Evolutionary conservation across 805 yeast species (phyloP), one percentile per base, ranked within the genome.

Genomic region (Kodamaea hsintzibuensis): DNA sequence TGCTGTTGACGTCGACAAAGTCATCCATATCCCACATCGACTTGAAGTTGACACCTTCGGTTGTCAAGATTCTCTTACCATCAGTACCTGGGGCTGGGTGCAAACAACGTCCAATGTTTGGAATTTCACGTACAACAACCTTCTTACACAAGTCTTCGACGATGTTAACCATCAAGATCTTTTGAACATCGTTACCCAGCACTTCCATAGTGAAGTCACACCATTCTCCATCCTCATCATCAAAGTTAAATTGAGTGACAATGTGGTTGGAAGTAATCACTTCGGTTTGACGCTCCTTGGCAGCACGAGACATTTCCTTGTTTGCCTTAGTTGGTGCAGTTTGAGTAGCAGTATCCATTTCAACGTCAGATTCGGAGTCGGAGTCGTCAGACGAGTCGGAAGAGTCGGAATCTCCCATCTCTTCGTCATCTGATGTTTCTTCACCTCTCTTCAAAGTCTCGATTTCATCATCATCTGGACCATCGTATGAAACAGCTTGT

Each of bases 1-100:
- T 89, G 55, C 86, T 87, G 69, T 95, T 89, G 58, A 93, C 96
- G 64, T 92, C 88, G 61, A 95, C 82, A 72, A 95, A 91, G 59
- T 89, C 91, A 60, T 91, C 93, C 73, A 93, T 97, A 52, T 91
- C 96, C 98, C 99, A 95, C 96, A 95, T 91, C 50, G 97, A 96
- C 67, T 80, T 81, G 84, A 95, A 95, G 76, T 95, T 95, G 50
- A 95, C 99, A 74, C 99, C 99, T 74, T 96, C 99, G 18, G 99
- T 93, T 54, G 95, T 88, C 62, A 96, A 80, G 42, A 82, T 80
- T 62, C 97, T 85, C 62, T 82, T 83, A 47, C 88, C 90, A 63
- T 83, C 88, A 13, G 67, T 55, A 37, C 69, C 77, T 33, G 87
- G 81, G 52, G 73, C 74, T 49, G 97, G 96, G 60, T 87, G 90